Base-by-base conservation (phyloP, 768 basidiomycete genomes). In the Piloderma croceum region DNA sequence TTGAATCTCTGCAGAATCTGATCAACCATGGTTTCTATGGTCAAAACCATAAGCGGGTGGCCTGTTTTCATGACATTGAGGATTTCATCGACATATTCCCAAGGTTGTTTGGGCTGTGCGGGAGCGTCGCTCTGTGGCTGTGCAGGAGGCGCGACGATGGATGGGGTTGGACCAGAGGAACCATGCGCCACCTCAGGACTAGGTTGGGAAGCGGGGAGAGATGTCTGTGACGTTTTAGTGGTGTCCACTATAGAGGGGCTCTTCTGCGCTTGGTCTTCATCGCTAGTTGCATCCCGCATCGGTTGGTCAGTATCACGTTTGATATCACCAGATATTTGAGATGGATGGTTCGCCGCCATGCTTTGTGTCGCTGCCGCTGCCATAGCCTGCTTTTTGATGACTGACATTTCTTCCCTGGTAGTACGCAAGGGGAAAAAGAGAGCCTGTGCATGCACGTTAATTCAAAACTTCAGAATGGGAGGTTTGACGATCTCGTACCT, bases 1-100 rank as follows among this genome's bases (percentile, higher is more conserved):
- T 96, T 94, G 68, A 97, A 94, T 38, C 91, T 78, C 43, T 81
- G 76, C 17, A 80, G 73, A 48, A 99, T 86, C 62, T 97, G 92
- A 49, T 99, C 96, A 4, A 93, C 86, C 75, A 97, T 86, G 12
- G 90, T 93, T 65, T 99, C 96, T 72, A 99, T 73, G 42, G 91
- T 96, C 17, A 98, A 69, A 22, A 94, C 89, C 24, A 99, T 74
- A 6, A 99, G 73, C 0, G 96, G 96, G 71, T 93, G 96, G 0
- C 90, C 83, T 0, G 94, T 96, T 67, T 99, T 98, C 52, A 98
- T 71, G 25, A 90, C 81, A 56, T 92, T 85, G 31, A 92, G 78
- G 42, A 98, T 79, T 56, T 98, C 96, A 17, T 99, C 96, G 6
- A 96, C 81, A 51, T 86, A 75, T 39, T 98, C 94, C 76, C 80